phyloP scores from a whole-genome alignment of 2,329 filamentous ascomycete species.

The Neurospora sp. region DNA sequence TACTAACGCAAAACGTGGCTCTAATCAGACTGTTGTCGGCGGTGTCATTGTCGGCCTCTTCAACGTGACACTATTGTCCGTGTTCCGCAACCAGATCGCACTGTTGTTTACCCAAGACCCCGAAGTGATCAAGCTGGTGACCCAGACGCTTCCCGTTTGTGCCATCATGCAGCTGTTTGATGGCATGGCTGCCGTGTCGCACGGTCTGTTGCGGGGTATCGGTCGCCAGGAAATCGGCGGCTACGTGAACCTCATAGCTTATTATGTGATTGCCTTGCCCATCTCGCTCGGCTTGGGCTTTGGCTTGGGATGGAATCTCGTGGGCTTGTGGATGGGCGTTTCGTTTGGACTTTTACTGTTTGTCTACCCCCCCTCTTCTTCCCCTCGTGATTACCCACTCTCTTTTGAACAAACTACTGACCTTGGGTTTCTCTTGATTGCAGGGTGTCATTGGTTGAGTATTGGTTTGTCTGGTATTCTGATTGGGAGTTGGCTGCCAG shows the following conservation, averaged over 20 bases:
- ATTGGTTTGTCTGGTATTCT: slow-evolving; percentile 39
- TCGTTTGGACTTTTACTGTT: slow-evolving; percentile 59
- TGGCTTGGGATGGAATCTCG: slow-evolving; percentile 63
- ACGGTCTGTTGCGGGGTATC: slow-evolving; percentile 77
- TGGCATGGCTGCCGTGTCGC: slow-evolving; percentile 66
- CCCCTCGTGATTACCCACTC: not conserved
- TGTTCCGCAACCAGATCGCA: slow-evolving; percentile 64
- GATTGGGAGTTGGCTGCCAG: slow-evolving; percentile 44
- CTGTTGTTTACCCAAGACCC: slow-evolving; percentile 66
- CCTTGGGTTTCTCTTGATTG: not conserved
- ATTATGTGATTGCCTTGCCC: slow-evolving; percentile 80
- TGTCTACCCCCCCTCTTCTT: slow-evolving; percentile 24
- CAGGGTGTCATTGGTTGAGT: slow-evolving; percentile 45
- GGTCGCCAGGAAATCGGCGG: slow-evolving; percentile 85
- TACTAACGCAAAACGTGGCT: not conserved
- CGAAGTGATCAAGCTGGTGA: slow-evolving; percentile 59
- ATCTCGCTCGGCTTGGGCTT: slow-evolving; percentile 74
- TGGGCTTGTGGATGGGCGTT: slow-evolving; percentile 74
- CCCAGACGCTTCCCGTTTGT: slow-evolving; percentile 65
- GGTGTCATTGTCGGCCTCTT: slow-evolving; percentile 65
- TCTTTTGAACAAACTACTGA: slow-evolving; percentile 5
- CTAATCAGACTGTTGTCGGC: slow-evolving; percentile 43
- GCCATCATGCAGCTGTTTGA: slow-evolving; percentile 90
- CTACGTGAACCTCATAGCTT: slow-evolving; percentile 76
- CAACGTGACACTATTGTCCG: slow-evolving; percentile 62